Evolutionary conservation across 2,329 filamentous ascomycete genomes (phyloP).

Genomic region (Talaromyces sp.): DNA sequence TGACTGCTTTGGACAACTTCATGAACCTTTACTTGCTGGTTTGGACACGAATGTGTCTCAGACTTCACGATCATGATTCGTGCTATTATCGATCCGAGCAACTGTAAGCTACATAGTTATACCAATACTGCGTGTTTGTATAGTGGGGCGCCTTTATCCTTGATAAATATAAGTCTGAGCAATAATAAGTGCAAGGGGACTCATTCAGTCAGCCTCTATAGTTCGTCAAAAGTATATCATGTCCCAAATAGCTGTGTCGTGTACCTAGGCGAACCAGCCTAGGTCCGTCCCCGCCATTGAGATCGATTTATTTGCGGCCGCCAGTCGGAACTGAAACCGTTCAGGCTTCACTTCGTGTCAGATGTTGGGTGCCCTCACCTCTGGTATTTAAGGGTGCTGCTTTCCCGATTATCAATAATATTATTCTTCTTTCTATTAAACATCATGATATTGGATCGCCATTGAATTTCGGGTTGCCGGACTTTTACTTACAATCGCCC

Average conservation of each 20-base stretch:
- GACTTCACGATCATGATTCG: background rate
- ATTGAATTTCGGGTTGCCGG: background rate
- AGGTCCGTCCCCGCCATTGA: background rate
- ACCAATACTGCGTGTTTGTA: background rate
- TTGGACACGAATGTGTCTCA: background rate
- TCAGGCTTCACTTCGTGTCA: slow-evolving; percentile 11
- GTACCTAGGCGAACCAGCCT: background rate
- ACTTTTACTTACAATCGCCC: background rate
- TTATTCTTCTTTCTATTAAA: background rate
- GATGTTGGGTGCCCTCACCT: background rate
- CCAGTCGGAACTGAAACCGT: slow-evolving; percentile 11
- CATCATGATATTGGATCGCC: background rate
- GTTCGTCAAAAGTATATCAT: background rate
- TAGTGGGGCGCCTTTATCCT: background rate
- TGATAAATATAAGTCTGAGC: background rate
- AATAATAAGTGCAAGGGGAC: background rate
- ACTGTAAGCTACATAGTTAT: background rate
- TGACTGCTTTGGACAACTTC: background rate
- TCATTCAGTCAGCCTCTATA: background rate
- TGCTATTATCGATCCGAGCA: background rate
- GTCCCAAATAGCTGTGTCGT: background rate
- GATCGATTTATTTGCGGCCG: background rate
- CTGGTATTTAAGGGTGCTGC: background rate
- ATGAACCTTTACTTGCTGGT: background rate
- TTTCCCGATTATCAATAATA: background rate